A percentile compares a stretch with the other conserved stretches of the same genome.
Evolutionary conservation across 2,329 filamentous ascomycete species (phyloP).

Genomic region (Thelonectria discophora): DNA sequence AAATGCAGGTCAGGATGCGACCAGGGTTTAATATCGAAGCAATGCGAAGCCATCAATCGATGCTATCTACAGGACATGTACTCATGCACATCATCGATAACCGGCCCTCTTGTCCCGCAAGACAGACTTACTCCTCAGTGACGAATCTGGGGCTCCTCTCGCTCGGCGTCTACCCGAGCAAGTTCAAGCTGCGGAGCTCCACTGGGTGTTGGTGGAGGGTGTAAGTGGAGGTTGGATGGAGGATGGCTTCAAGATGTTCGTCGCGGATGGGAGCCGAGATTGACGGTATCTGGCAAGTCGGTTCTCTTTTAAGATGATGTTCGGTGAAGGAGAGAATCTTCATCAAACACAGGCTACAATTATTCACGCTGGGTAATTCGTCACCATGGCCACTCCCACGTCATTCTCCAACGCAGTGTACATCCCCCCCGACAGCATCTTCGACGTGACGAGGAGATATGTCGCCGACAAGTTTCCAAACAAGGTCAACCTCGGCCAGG

Average conservation of each 20-base stretch:
- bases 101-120: background rate
- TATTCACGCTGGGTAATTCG: background rate
- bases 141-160: background rate
- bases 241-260: background rate
- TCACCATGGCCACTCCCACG: background rate
- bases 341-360: too few relatives aligned
- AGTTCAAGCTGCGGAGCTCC: background rate
- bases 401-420: conserved; percentile 13
- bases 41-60: background rate
- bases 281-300: too few relatives aligned
- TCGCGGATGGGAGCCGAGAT: background rate
- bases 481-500: conserved; percentile 23
- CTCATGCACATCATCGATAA: background rate
- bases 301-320: too few relatives aligned
- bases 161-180: background rate
- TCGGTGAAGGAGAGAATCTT: too few relatives aligned
- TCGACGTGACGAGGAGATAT: conserved; percentile 22
- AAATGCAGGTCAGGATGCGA: background rate
- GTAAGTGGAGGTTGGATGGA: background rate
- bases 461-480: conserved; percentile 2
- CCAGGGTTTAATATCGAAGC: background rate
- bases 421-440: conserved; percentile 22
- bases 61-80: background rate
- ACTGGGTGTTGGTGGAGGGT: background rate
- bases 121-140: background rate